phyloP scores from a whole-genome alignment of 495 filamentous ascomycete species.

The Aspergillus homomorphus region DNA sequence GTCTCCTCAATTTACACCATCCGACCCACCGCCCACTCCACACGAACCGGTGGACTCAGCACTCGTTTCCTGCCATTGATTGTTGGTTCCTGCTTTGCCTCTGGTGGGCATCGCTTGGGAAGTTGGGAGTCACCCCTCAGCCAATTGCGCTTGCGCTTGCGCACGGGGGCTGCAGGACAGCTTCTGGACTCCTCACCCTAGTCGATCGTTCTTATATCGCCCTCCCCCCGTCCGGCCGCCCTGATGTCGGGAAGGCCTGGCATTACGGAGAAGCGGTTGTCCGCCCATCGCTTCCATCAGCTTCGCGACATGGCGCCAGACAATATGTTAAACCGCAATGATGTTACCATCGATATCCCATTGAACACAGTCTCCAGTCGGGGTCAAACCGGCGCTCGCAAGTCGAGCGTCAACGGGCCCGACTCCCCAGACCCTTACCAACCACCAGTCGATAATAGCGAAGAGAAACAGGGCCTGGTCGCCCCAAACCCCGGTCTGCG shows the following conservation, averaged over 20 bases:
- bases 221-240: not conserved
- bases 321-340: constrained; percentile 48
- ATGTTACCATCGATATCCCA: constrained; percentile 60
- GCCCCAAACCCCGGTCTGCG: constrained; percentile 41
- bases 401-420: constrained; percentile 28
- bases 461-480: constrained; percentile 55
- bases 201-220: constrained; percentile 9
- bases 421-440: constrained; percentile 15
- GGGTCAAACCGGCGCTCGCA: constrained; percentile 43
- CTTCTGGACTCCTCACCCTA: constrained; percentile 9
- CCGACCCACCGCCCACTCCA: constrained; percentile 15
- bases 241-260: constrained; percentile 37
- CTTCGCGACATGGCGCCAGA: constrained; percentile 40
- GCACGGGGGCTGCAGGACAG: constrained; percentile 9
- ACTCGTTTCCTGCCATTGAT: not conserved
- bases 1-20: constrained; percentile 3
- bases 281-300: constrained; percentile 45
- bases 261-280: constrained; percentile 37
- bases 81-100: not conserved
- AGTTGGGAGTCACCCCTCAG: not conserved
- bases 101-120: not conserved
- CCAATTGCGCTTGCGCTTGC: constrained; percentile 2
- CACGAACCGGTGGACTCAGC: constrained; percentile 12
- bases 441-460: constrained; percentile 4
- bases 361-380: constrained; percentile 43